Base-by-base conservation (phyloP, 352 stramenopile species). In the Phytopythium oedochilum region DNA sequence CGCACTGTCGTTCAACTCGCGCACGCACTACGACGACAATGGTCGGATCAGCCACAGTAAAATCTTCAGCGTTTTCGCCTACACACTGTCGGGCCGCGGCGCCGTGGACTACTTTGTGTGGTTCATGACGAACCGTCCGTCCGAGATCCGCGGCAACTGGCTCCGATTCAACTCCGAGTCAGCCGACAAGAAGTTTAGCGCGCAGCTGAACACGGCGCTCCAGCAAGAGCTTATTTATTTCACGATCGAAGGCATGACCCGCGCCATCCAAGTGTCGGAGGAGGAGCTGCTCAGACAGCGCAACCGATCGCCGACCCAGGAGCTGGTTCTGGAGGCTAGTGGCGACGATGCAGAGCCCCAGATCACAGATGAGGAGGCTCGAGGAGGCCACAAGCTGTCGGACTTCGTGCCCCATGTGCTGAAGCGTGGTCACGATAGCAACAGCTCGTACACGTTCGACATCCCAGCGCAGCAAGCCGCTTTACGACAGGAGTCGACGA, bases 211-310 rank as follows among this genome's bases (percentile, higher is more conserved):
- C 59, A 89, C 75, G 17, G 82, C 86, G 49, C 66, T 96, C 9
- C 83, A 93, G 60, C 77, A 86, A 22, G 88, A 96, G 48, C 73
- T 96, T 25, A 89, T 96, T 44, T 92, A 92, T 52, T 96, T 92
- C 56, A 96, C 88, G n/a, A 93, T 93, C 35, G 78, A 90, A 29
- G 84, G 88, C 11, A 96, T 96, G 81, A 89, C 77, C 23, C 70
- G 75, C 12, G 79, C 88, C 6, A 70, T 96, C 31, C 70, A 90
- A 25, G 61, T 82, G 20, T 74, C 80, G 4, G 83, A 92, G 39
- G 79, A 88, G 14, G 82, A 89, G 23, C 61, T 88, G 1, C 42
- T 83, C 29, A 63, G 62, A 6, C 53, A 68, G 34, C 70, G 70
- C 1, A 64, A 81, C 31, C 71, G 60, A 12, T 88, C 78, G 28